phyloP scores from a whole-genome alignment of 768 basidiomycete species.

The Cystobasidium ongulense region DNA sequence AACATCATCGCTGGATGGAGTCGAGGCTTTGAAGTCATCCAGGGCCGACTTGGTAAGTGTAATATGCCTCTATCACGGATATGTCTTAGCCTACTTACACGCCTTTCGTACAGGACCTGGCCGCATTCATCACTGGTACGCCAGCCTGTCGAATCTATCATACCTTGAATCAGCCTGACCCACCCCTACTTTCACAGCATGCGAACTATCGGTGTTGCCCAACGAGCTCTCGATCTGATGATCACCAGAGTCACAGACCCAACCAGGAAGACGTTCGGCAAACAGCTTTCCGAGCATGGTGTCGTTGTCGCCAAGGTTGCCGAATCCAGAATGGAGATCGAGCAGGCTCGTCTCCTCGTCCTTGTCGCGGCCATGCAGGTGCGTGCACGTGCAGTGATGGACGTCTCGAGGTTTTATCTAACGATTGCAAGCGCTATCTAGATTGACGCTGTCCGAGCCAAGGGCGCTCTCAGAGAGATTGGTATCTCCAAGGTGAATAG shows the following conservation, averaged over 20 bases:
- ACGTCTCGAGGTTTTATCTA: not conserved
- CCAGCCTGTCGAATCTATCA: not conserved
- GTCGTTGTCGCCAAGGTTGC: slow-evolving; percentile 87
- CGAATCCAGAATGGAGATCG: slow-evolving; percentile 84
- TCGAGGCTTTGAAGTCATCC: slow-evolving; percentile 89
- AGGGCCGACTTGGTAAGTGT: slow-evolving; percentile 73
- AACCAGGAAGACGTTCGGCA: slow-evolving; percentile 83
- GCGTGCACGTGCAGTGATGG: not conserved
- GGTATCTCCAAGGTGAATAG: slow-evolving; percentile 79
- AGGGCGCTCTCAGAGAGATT: slow-evolving; percentile 93
- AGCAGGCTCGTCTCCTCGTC: slow-evolving; percentile 75
- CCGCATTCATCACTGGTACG: slow-evolving; percentile 42
- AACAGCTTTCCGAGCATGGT: slow-evolving; percentile 81
- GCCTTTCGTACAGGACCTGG: slow-evolving; percentile 32
- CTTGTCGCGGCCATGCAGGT: slow-evolving; percentile 82
- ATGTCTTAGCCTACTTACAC: slow-evolving; percentile 54
- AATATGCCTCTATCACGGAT: not conserved
- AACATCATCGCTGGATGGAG: slow-evolving; percentile 90
- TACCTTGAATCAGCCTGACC: not conserved
- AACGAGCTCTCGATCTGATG: slow-evolving; percentile 74
- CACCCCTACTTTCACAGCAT: slow-evolving; percentile 62
- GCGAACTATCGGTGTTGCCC: slow-evolving; percentile 86
- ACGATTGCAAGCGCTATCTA: slow-evolving; percentile 42
- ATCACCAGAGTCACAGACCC: slow-evolving; percentile 89
- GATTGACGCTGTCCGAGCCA: slow-evolving; percentile 85